Base-by-base conservation (phyloP, 2,329 filamentous ascomycete genomes). In the Colletotrichum lupini region DNA sequence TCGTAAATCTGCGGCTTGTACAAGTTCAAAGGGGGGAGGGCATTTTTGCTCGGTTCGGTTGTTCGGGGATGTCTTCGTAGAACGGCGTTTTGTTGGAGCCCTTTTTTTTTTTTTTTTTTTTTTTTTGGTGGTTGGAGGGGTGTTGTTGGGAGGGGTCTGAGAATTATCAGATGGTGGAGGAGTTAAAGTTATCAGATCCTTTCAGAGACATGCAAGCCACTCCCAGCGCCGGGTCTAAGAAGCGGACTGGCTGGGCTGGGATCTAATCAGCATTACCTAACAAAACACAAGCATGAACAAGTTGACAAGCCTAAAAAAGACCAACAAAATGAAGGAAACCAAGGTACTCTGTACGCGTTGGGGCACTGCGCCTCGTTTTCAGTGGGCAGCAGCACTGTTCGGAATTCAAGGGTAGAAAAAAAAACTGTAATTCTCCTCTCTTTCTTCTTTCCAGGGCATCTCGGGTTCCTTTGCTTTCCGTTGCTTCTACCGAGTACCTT, bases 161-260 rank as follows among this genome's bases (percentile, higher is more conserved):
- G 22, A 52, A 32, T 73, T 73, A 73, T 73, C 67, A 73, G 71
- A 73, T 73, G 70, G 67, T 68, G 69, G 74, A 74, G 74, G 68
- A 75, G 65, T 75, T 75, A 69, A 73, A 75, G 74, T 75, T 75
- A 75, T 75, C 74, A 75, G 74, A 75, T 75, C 74, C 72, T 62
- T 59, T 55, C 62, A 64, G n/a, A 55, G 42, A 28, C 74, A 32
- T 61, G 68, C 68, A 72, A 66, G 56, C 72, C 68, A 67, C 65
- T 64, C 61, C 59, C 61, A 67, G 68, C 61, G 32, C 60, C 53
- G 52, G 42, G 24, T 30, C 62, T 56, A 32, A 35, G 32, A 56
- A 58, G 58, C 49, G 60, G 67, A 73, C 62, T 59, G 66, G 35
- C 52, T 53, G 22, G 26, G 2, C 63, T 49, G 42, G 52, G 61